Evolutionary conservation across 805 yeast genomes (phyloP), one percentile per base, ranked within the genome.

Genomic region (Tetrapisispora namnaoensis): DNA sequence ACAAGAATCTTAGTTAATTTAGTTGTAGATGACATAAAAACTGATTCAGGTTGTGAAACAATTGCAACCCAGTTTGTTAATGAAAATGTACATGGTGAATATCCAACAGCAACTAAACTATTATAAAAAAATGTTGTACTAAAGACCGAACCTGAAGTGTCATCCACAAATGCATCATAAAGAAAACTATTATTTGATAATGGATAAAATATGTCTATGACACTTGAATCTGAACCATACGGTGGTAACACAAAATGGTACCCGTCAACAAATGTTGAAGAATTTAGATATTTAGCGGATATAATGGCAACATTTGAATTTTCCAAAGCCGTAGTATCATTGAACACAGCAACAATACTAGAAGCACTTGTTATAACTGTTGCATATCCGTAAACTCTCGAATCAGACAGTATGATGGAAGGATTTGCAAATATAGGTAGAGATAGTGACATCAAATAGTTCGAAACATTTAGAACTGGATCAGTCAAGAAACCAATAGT

Each of bases 361-460:
- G 71, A 71, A 0, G 81, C 79, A 44, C 70, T 66, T 65, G 78
- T 65, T 1, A 77, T 65, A 16, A 86, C 77, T 0, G 93, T 76
- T 38, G 88, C 56, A 62, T 79, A 89, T 0, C 96, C 96, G 2
- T 81, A 75, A 7, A 86, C 69, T 21, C 76, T 72, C 4, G 83
- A 80, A 16, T 73, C 69, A n/a, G 73, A 67, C 21, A 82, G 66
- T 40, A 82, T 66, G 21, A 86, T 82, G 1, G 95, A 82, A n/a
- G 82, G 73, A 55, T 84, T 83, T 17, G 87, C 77, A 56, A 74
- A 82, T 2, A 89, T 75, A 0, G 96, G 93, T 4, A 87, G 55
- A 0, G 96, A 84, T 66, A 89, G 69, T 0, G 95, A 86, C 74
- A 86, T 70, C 54, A 79, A 75, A 56, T 75, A 82, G 1, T 71